These are phyloP conservation scores for Cladosporium sp. DNA, from an alignment of 2,329 filamentous ascomycete genomes.

Conservation along the genomic window DNA sequence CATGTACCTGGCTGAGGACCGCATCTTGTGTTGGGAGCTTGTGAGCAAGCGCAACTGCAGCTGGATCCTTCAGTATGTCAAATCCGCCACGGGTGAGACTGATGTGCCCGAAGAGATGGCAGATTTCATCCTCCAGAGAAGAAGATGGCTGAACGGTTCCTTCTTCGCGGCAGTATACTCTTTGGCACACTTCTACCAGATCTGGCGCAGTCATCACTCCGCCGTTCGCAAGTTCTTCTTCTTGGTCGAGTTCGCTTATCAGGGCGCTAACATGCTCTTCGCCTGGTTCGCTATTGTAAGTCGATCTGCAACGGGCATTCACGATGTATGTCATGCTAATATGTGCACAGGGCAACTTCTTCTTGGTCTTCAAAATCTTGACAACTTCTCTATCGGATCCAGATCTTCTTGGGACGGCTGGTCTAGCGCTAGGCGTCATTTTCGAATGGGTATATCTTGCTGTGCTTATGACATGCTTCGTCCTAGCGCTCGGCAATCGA, in stretches of 20 bases:
- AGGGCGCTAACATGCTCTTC: conserved; percentile 95
- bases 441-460: conserved; percentile 97
- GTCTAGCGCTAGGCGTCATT: conserved; percentile 76
- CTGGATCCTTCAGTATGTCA: conserved; percentile 98
- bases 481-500: conserved; percentile 88
- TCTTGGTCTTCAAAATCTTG: conserved; percentile 95
- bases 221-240: conserved; percentile 83
- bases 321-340: background rate
- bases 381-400: conserved; percentile 74
- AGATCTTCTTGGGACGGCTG: conserved; percentile 68
- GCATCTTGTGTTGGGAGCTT: conserved; percentile 97
- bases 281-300: conserved; percentile 90
- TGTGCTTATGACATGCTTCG: conserved; percentile 89
- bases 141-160: conserved; percentile 95
- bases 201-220: conserved; percentile 90
- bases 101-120: conserved; percentile 93
- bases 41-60: conserved; percentile 96
- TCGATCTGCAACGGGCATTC: conserved; percentile 2
- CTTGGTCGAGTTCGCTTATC: conserved; percentile 88
- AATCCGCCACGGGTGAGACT: conserved; percentile 93
- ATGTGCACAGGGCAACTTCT: conserved; percentile 72
- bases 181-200: conserved; percentile 90
- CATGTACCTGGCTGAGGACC: conserved; percentile 98
- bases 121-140: conserved; percentile 90
- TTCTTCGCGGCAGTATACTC: conserved; percentile 98